Percentiles rank a stretch among this genome's conserved stretches.
These are phyloP conservation scores for Diaporthe nobilis DNA, from an alignment of 2,329 filamentous ascomycete genomes.

Conservation along the genomic window DNA sequence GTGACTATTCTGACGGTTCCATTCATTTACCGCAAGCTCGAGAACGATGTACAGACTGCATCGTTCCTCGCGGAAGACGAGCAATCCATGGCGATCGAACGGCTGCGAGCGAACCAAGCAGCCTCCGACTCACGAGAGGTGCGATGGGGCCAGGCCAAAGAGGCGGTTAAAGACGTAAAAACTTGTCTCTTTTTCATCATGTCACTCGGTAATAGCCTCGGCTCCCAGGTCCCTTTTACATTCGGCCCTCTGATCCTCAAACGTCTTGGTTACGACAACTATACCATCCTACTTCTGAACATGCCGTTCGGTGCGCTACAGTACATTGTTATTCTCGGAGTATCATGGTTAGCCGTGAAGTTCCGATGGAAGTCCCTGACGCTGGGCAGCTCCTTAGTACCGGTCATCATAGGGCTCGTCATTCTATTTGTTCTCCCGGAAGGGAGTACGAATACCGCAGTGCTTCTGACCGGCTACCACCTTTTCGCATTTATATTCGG, in stretches of 20 bases:
- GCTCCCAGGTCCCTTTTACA: constrained; percentile 73
- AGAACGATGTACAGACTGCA: constrained; percentile 70
- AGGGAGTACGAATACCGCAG: constrained; percentile 56
- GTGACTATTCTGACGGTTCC: constrained; percentile 59
- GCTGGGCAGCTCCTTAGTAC: constrained; percentile 67
- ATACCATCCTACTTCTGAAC: constrained; percentile 71
- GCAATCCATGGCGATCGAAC: constrained; percentile 76
- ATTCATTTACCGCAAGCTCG: constrained; percentile 71
- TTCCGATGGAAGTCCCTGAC: constrained; percentile 70
- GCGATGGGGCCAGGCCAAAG: constrained; percentile 75
- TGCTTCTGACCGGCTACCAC: constrained; percentile 74
- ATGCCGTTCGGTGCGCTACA: constrained; percentile 78
- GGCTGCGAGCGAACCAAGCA: constrained; percentile 81
- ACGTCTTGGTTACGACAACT: constrained; percentile 72
- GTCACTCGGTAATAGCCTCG: constrained; percentile 74
- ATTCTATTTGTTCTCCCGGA: constrained; percentile 69
- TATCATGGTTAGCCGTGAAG: constrained; percentile 71
- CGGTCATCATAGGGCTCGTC: constrained; percentile 71
- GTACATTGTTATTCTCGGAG: constrained; percentile 69
- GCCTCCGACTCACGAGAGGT: constrained; percentile 80
- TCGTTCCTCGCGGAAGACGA: constrained; percentile 76
- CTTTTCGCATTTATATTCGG: constrained; percentile 76
- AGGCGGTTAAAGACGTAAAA: constrained; percentile 63
- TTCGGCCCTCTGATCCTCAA: constrained; percentile 76
- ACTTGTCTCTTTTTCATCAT: constrained; percentile 73